Conservation (phyloP, 805 yeast species). For the Spathaspora boniae region DNA sequence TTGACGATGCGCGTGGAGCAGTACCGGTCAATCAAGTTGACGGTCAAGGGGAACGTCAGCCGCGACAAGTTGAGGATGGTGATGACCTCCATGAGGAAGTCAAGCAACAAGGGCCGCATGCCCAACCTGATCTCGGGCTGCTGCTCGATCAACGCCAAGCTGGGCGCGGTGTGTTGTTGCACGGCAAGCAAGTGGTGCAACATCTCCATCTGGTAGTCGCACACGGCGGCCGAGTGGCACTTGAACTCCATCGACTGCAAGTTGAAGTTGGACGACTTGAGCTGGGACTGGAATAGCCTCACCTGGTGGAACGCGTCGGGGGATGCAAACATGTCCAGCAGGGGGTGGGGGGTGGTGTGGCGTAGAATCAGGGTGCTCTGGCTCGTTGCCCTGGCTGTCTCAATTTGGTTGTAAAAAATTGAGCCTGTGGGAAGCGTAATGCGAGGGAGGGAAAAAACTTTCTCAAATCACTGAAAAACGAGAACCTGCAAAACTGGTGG, state of each 20-base stretch:
- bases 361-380: too few species aligned
- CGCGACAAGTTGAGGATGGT: constrained; percentile 38
- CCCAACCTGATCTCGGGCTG: constrained; percentile 44
- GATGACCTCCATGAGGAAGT: constrained; percentile 43
- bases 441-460: too few species aligned
- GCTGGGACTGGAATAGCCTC: constrained; percentile 26
- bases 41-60: constrained; percentile 43
- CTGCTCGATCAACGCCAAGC: constrained; percentile 38
- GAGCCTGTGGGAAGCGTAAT: too few species aligned
- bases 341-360: constrained; percentile 2
- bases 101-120: constrained; percentile 42
- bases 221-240: constrained; percentile 40
- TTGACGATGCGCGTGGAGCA: constrained; percentile 43
- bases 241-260: constrained; percentile 46
- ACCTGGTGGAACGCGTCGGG: constrained; percentile 34
- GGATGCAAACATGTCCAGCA: constrained; percentile 8
- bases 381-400: too few species aligned
- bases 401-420: too few species aligned
- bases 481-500: too few species aligned
- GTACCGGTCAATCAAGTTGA: constrained; percentile 41
- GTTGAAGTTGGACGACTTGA: constrained; percentile 38
- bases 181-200: constrained; percentile 29
- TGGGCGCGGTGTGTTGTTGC: constrained; percentile 28
- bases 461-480: too few species aligned
- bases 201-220: constrained; percentile 46